Percentiles rank a stretch among this genome's conserved stretches.
Evolutionary conservation across 2,329 filamentous ascomycete species (phyloP).

Genomic region (Monilinia aucupariae): DNA sequence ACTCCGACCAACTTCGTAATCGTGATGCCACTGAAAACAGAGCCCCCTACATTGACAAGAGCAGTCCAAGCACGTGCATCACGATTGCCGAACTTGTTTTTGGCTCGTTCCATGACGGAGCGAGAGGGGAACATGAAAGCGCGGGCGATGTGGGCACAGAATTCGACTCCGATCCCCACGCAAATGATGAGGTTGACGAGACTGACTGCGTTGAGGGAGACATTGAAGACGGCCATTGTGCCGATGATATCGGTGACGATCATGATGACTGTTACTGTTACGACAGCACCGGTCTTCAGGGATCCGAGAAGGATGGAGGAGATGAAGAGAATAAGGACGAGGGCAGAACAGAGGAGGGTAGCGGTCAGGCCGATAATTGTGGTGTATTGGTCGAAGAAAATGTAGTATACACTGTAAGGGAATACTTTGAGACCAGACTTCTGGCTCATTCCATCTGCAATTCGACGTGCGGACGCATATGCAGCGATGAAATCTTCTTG

Average conservation of each 20-base stretch:
- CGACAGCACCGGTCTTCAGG: conserved; percentile 70
- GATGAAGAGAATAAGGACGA: conserved; percentile 79
- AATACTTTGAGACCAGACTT: conserved; percentile 78
- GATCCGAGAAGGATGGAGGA: conserved; percentile 80
- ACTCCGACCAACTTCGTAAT: conserved; percentile 93
- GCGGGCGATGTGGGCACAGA: conserved; percentile 92
- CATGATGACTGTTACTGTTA: conserved; percentile 87
- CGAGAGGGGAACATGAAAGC: conserved; percentile 92
- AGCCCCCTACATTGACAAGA: conserved; percentile 88
- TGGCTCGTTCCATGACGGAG: conserved; percentile 74
- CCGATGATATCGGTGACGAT: conserved; percentile 90
- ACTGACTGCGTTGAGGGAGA: conserved; percentile 90
- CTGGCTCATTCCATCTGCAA: conserved; percentile 67
- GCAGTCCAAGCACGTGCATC: conserved; percentile 89
- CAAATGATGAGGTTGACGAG: conserved; percentile 96
- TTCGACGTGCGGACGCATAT: conserved; percentile 82
- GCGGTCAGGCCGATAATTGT: conserved; percentile 76
- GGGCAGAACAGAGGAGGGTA: conserved; percentile 72
- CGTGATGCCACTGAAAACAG: conserved; percentile 93
- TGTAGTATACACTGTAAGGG: conserved; percentile 95
- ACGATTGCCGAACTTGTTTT: conserved; percentile 69
- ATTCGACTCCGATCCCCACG: conserved; percentile 93
- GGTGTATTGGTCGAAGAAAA: conserved; percentile 97
- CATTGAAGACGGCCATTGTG: conserved; percentile 82
- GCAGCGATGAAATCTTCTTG: conserved; percentile 91